Base-by-base conservation (phyloP, 2,329 filamentous ascomycete genomes). In the Fusarium keratoplasticum region DNA sequence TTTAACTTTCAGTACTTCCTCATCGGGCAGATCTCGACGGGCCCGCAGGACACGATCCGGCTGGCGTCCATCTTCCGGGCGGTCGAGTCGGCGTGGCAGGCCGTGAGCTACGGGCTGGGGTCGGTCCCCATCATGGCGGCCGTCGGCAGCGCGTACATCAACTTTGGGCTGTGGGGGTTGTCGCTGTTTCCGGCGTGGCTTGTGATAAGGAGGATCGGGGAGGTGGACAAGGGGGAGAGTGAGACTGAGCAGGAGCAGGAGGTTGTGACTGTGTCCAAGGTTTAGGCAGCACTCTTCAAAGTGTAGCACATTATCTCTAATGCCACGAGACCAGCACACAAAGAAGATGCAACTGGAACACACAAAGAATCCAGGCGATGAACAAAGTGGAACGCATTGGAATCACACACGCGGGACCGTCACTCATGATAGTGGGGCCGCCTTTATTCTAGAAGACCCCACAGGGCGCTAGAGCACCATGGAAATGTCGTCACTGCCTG, bases 391-490 rank as follows among this genome's bases (percentile, higher is more conserved):
- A 52, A 52, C 4, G 18, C 7, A 29, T 27, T 27, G 16, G 44
- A 52, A 52, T 52, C 47, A 52, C 18, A 11, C 27, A 18, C 47
- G 16, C 27, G 42, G 22, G 42, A 27, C 18, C 10, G 27, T n/a
- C 29, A 29, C 47, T 52, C 47, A 52, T 52, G 47, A 52, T 52
- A 57, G 52, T 35, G 52, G 52, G 31, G 52, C 52, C 4, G 52
- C 20, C 52, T 31, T 40, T 71, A 33, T 79, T 79, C 77, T 77
- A 78, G 77, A 79, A 79, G 58, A 27, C 75, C 74, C 77, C 71
- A 79, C 76, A 47, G 62, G 52, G 42, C 64, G 44, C 70, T 69
- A 70, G 77, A 78, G 47, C n/a, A 31, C 65, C 50, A 52, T 71
- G 54, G 58, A 54, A 31, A 72, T 75, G 72, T 76, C 72, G 73